Base-by-base conservation (phyloP, 306 rosid species). In the Ammopiptanthus mongolicus region DNA sequence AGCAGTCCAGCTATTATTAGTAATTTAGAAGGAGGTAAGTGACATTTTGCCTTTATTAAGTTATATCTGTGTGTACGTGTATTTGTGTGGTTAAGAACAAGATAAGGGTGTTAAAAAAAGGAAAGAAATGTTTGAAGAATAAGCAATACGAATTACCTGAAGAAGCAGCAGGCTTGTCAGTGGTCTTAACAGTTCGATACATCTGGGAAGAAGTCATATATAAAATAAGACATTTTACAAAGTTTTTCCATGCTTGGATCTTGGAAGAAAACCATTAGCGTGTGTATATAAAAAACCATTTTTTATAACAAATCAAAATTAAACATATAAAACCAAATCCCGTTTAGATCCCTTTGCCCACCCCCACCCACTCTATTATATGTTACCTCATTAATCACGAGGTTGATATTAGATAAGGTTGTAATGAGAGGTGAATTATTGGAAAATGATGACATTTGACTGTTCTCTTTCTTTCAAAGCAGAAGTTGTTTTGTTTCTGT, bases 131-230 rank as follows among this genome's bases (percentile, higher is more conserved):
- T 67, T 29, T 42, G 33, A 78, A 63, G 82, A 62, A 42, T 81
- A 68, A 87, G 69, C 89, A 88, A 80, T 82, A 62, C 74, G 88
- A 91, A 91, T 91, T 91, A 93, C 98, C 98, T 82, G 98, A 89
- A 64, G 97, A 91, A 74, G 93, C 96, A 9, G 93, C 91, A 82
- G 98, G 93, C 59, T 86, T 93, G 93, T 89, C 98, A 84, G 98
- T 91, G 58, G 97, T 91, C 86, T 91, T 93, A 76, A 93, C 97
- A 77, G 97, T 93, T 74, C 98, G 84, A 85, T 93, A 93, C 98
- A 93, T 93, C 98, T 93, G 88, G 57, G 65, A 74, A 85, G 3
- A 58, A 71, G 52, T 64, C 65, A 76, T 21, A 23, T 12, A 44
- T 44, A 48, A 63, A 69, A 36, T 61, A 31, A 60, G 62, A 12